A percentile compares a stretch with the other conserved stretches of the same genome.
These are phyloP conservation scores for Penicillium rolfsii DNA, from an alignment of 2,329 filamentous ascomycete genomes.

Conservation along the genomic window DNA sequence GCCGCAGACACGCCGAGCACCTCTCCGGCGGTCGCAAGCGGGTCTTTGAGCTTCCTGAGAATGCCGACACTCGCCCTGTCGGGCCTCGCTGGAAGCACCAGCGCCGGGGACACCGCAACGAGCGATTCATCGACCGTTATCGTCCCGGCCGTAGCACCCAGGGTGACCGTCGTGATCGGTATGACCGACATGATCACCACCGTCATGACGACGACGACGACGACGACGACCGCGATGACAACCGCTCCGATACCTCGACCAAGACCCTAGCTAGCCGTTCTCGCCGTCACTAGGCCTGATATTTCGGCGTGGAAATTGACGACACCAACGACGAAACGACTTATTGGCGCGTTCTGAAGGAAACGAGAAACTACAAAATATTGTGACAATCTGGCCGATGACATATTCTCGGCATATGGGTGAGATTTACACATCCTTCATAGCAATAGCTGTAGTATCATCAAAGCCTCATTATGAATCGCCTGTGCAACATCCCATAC, in stretches of 20 bases:
- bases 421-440: not conserved
- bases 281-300: not conserved
- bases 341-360: not conserved
- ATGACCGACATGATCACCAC: not conserved
- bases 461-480: not conserved
- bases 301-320: not conserved
- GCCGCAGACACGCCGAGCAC: slow-evolving; percentile 40
- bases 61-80: slow-evolving; percentile 11
- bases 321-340: not conserved
- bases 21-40: slow-evolving; percentile 45
- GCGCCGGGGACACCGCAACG: not conserved
- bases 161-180: not conserved
- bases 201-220: not conserved
- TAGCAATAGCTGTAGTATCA: not conserved
- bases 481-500: not conserved
- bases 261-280: not conserved
- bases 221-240: not conserved
- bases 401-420: not conserved
- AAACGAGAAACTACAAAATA: not conserved
- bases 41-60: slow-evolving; percentile 38
- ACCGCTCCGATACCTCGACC: not conserved
- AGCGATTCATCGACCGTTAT: not conserved
- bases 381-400: not conserved
- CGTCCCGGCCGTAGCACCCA: not conserved
- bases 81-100: not conserved